Conservation (phyloP, 2,329 filamentous ascomycete species). For the Fusarium subglutinans region DNA sequence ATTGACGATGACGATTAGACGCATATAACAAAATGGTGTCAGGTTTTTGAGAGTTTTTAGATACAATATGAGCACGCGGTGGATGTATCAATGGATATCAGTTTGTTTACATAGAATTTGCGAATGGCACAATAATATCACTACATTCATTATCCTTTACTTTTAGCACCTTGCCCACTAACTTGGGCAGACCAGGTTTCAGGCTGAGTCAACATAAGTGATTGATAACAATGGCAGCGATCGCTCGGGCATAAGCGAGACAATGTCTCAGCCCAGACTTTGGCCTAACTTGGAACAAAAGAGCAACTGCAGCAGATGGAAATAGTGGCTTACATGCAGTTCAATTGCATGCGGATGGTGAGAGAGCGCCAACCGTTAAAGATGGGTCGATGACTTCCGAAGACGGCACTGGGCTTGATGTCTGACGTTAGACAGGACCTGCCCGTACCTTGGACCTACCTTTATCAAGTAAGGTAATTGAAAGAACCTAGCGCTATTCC, state of each 20-base stretch:
- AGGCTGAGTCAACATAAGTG: background rate
- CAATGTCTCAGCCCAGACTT: conserved; percentile 14
- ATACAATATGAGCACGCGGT: background rate
- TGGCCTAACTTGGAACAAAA: conserved; percentile 2
- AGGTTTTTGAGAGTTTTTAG: background rate
- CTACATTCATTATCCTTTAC: background rate
- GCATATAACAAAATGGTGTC: background rate
- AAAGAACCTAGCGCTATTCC: conserved; percentile 4
- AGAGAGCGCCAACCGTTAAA: conserved; percentile 1
- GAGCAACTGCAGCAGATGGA: background rate
- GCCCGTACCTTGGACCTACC: conserved; percentile 5
- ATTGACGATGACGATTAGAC: conserved; percentile 11
- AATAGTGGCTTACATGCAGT: conserved; percentile 5
- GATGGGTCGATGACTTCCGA: conserved; percentile 28
- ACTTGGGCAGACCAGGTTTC: background rate
- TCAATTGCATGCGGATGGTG: conserved; percentile 25
- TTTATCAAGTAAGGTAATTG: background rate
- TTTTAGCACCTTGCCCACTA: background rate
- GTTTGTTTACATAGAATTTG: background rate
- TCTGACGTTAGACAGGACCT: conserved; percentile 20
- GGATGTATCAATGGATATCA: conserved; percentile 12
- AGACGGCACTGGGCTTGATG: conserved; percentile 30
- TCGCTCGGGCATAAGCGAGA: conserved; percentile 7
- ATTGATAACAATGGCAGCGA: background rate
- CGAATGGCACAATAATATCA: background rate